These are phyloP conservation scores for Colletotrichum cereale DNA, from an alignment of 2,329 filamentous ascomycete species.

Conservation along the genomic window DNA sequence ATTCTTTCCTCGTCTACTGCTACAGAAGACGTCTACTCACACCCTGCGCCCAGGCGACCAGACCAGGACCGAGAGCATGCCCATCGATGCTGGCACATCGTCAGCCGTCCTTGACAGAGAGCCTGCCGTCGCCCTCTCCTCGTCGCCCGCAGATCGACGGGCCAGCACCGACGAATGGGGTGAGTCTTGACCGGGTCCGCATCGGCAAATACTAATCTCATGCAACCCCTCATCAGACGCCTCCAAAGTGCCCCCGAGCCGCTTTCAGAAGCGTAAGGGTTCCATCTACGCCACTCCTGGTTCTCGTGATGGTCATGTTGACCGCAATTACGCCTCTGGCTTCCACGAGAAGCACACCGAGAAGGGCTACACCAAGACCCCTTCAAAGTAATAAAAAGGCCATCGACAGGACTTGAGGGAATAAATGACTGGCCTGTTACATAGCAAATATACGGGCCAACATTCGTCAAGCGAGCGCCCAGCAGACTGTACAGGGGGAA, in stretches of 20 bases:
- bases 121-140: constrained; percentile 18
- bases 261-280: constrained; percentile 78
- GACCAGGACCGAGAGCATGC: constrained; percentile 19
- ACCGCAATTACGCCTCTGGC: constrained; percentile 68
- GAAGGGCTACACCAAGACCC: constrained; percentile 58
- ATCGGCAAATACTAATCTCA: constrained; percentile 22
- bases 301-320: constrained; percentile 74
- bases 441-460: neutral
- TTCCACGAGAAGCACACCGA: constrained; percentile 72
- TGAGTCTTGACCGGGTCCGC: constrained; percentile 46
- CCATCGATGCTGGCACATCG: constrained; percentile 17
- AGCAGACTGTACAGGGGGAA: neutral
- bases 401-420: neutral
- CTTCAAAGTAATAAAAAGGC: constrained; percentile 12
- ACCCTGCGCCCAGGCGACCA: constrained; percentile 18
- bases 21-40: neutral
- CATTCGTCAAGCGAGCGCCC: neutral
- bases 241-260: constrained; percentile 74
- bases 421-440: neutral
- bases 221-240: constrained; percentile 61
- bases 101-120: constrained; percentile 15
- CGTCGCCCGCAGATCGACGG: constrained; percentile 49
- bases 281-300: constrained; percentile 76
- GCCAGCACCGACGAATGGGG: constrained; percentile 63
- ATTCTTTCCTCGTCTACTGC: no score